phyloP scores from a whole-genome alignment of 345 rosid genomes.

The Dipteronia sinensis region DNA sequence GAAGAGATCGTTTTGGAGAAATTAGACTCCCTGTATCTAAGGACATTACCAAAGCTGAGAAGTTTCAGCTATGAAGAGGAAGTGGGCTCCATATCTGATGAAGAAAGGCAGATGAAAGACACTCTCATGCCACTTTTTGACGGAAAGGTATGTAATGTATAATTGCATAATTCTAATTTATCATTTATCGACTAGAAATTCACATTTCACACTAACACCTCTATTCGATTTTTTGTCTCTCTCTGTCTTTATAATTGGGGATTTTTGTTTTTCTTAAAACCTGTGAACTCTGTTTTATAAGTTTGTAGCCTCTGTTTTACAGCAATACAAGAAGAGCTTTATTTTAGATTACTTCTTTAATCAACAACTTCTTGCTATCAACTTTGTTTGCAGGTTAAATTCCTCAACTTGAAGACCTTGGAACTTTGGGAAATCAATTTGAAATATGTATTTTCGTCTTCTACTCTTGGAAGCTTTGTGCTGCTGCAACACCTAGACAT shows the following conservation, averaged over 20 bases:
- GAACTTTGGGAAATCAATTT: constrained; percentile 10
- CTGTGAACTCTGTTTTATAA: too few relatives aligned
- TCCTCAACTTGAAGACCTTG: constrained; percentile 28
- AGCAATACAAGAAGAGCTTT: too few relatives aligned
- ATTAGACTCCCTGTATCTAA: too few relatives aligned
- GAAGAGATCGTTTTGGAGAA: too few relatives aligned
- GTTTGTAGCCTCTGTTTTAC: too few relatives aligned
- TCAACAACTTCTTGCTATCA: neutral
- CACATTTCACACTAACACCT: too few relatives aligned
- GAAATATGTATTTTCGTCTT: constrained; percentile 17
- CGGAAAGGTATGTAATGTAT: neutral
- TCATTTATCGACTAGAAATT: too few relatives aligned
- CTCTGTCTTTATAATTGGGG: too few relatives aligned
- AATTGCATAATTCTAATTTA: neutral
- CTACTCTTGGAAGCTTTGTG: constrained; percentile 14
- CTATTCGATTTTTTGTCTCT: too few relatives aligned
- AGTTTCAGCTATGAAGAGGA: neutral
- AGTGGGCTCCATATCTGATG: neutral
- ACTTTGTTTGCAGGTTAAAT: constrained; percentile 19
- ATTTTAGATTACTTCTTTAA: too few relatives aligned
- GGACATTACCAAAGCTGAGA: too few relatives aligned
- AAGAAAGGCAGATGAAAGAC: neutral
- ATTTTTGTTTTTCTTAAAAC: too few relatives aligned
- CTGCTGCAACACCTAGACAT: constrained; percentile 5
- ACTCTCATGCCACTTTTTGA: neutral